phyloP scores from a whole-genome alignment of 257 asterid genomes.

The Nicotiana sylvestris region DNA sequence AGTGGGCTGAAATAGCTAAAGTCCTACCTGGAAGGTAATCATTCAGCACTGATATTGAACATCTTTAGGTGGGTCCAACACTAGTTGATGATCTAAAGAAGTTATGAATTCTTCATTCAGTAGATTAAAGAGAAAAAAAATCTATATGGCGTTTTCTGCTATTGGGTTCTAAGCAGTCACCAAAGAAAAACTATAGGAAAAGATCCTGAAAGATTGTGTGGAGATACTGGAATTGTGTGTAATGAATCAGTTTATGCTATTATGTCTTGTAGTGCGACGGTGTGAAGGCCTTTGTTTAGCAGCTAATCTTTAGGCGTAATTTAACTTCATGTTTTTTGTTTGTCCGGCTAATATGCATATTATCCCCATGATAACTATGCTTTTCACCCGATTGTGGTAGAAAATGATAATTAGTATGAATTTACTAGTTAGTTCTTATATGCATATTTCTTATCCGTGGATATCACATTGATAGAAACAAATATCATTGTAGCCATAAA shows the following conservation, averaged over 20 bases:
- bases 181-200: not conserved
- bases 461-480: not conserved
- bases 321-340: not conserved
- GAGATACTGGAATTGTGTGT: not conserved
- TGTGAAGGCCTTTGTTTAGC: not conserved
- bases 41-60: not conserved
- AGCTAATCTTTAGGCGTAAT: not conserved
- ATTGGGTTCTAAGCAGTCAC: not conserved
- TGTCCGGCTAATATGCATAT: not conserved
- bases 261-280: not conserved
- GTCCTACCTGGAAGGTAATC: slow-evolving; percentile 90
- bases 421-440: not conserved
- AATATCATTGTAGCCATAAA: not conserved
- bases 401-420: not conserved
- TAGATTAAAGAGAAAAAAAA: not conserved
- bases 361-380: not conserved
- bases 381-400: not conserved
- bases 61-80: not conserved
- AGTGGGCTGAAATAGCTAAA: slow-evolving; percentile 98
- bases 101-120: not conserved
- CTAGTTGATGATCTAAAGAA: not conserved
- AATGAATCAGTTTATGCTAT: not conserved
- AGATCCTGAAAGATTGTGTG: not conserved
- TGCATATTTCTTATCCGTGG: not conserved
- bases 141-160: not conserved